Base-by-base conservation (phyloP, 2,329 filamentous ascomycete genomes). In the Fusarium miscanthi region DNA sequence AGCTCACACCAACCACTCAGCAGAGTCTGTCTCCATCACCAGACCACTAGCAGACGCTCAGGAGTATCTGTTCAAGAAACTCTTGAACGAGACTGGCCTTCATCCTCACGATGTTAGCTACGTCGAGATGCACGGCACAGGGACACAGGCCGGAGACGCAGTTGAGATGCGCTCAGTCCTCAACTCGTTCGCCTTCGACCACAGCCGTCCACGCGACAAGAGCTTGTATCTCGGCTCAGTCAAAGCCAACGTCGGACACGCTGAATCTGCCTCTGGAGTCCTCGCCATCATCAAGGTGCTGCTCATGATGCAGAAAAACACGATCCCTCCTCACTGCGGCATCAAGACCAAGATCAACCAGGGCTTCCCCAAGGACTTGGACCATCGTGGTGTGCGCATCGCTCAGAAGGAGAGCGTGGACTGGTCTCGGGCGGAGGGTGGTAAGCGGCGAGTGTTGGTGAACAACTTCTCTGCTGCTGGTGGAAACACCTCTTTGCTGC, bases 101-200 rank as follows among this genome's bases (percentile, higher is more conserved):
- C 91, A 95, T 74, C 92, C 94, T 2, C 87, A 90, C 51, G 92
- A 95, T 68, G 87, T 97, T 35, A 91, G 91, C 80, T 96, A 95
- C 76, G 91, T 97, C 8, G 94, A 97, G 82, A 94, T 96, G 91
- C 94, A 97, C 80, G 94, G 94, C 14, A 97, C 94, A 3, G 94
- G 94, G 31, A 97, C 94, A 0, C 93, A 97, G 79, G 94, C 93
- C 27, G 94, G 94, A 63, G 94, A 97, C 77, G 91, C 90, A 13
- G 92, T 90, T 6, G 94, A 97, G 80, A 95, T 96, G 92, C 86
- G 89, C 3, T 94, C 92, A 1, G 93, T 97, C 46, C 89, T 91
- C 5, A 81, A 85, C 58, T 82, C 87, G 5, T 89, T 87, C 71
- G 86, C 86, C 0, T 86, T 86, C 0, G 78, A 84, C 27, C 82